Percentiles rank a stretch among this genome's conserved stretches.
Evolutionary conservation across 2,329 filamentous ascomycete genomes (phyloP).

Genomic region (Aureobasidium vineae): DNA sequence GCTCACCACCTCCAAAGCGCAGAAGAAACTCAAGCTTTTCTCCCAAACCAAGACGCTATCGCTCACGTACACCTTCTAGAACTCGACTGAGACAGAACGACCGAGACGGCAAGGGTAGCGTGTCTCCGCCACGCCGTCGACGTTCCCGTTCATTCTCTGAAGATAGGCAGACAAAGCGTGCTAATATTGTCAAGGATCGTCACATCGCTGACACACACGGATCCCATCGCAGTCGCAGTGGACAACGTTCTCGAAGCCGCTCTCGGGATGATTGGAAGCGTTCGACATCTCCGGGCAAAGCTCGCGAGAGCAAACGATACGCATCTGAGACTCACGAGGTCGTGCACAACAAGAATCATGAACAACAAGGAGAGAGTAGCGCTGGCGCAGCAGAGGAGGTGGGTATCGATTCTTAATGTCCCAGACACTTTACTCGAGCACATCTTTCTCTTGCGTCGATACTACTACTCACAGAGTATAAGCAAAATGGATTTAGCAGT

Average conservation of each 20-base stretch:
- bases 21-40: slow-evolving; percentile 20
- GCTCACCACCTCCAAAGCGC: slow-evolving; percentile 27
- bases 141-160: slow-evolving; percentile 17
- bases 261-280: not conserved
- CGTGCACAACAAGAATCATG: not conserved
- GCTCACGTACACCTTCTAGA: slow-evolving; percentile 36
- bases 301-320: not conserved
- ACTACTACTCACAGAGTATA: not conserved
- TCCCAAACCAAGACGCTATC: slow-evolving; percentile 5
- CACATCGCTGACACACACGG: not conserved
- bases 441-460: not conserved
- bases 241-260: slow-evolving; percentile 14
- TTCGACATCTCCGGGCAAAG: not conserved
- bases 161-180: slow-evolving; percentile 11
- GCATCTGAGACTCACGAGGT: not conserved
- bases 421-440: not conserved
- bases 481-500: not conserved
- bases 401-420: slow-evolving; percentile 18
- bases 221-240: slow-evolving; percentile 2
- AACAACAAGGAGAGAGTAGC: slow-evolving; percentile 1
- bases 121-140: slow-evolving; percentile 16
- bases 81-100: slow-evolving; percentile 32
- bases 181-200: slow-evolving; percentile 12
- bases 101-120: slow-evolving; percentile 31
- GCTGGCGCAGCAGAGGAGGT: slow-evolving; percentile 25